Percentiles rank a stretch among this genome's conserved stretches.
These are phyloP conservation scores for Hemisphaericaspora xylanilytica DNA, from an alignment of 1,139 yeast species.

Conservation along the genomic window DNA sequence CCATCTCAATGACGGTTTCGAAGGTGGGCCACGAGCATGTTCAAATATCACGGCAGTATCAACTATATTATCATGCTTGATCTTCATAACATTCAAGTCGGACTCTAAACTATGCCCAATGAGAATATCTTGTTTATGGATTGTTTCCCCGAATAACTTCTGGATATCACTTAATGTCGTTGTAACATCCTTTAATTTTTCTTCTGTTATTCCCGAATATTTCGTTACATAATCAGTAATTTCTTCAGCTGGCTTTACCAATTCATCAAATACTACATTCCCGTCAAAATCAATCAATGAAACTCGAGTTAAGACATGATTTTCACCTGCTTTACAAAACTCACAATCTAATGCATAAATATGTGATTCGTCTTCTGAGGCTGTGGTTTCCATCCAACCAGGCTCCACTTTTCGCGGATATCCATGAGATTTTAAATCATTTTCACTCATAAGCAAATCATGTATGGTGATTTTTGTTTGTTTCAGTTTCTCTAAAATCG, in stretches of 20 bases:
- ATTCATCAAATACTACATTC: constrained; percentile 61
- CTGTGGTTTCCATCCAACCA: constrained; percentile 60
- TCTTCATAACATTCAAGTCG: constrained; percentile 57
- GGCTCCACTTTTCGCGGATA: constrained; percentile 51
- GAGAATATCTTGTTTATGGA: constrained; percentile 51
- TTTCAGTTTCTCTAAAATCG: constrained; percentile 30
- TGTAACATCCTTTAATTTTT: constrained; percentile 56
- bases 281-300: constrained; percentile 68
- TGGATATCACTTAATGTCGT: constrained; percentile 72
- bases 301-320: constrained; percentile 72
- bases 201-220: constrained; percentile 85
- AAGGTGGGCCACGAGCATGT: constrained; percentile 77
- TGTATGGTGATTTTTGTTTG: constrained; percentile 44
- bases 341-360: constrained; percentile 90
- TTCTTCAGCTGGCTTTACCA: constrained; percentile 71
- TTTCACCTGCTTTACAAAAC: constrained; percentile 68
- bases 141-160: constrained; percentile 39
- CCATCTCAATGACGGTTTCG: constrained; percentile 73
- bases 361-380: constrained; percentile 33
- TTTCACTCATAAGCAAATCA: constrained; percentile 51
- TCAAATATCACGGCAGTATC: constrained; percentile 68
- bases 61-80: constrained; percentile 63
- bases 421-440: constrained; percentile 44
- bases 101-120: constrained; percentile 75
- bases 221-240: constrained; percentile 78